Evolutionary conservation across 2,329 filamentous ascomycete genomes (phyloP).

Genomic region (Paecilomyces niveus): DNA sequence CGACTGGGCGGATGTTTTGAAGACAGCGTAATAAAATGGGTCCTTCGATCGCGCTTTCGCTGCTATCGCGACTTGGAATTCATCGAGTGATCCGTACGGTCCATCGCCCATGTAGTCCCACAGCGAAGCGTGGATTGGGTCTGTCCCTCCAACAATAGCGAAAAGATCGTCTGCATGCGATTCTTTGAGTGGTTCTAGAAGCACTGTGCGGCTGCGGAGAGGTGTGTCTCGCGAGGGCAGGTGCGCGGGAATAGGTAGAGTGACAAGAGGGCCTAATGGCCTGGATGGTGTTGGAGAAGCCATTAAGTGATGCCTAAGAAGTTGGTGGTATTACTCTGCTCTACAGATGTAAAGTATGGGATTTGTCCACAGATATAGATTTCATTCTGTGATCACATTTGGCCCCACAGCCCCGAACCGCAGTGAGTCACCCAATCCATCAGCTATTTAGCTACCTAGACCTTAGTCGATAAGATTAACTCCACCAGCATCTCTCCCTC

Average conservation of each 20-base stretch:
- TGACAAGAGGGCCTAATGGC: slow-evolving; percentile 2
- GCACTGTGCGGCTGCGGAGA: slow-evolving; percentile 20
- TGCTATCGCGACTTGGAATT: slow-evolving; percentile 22
- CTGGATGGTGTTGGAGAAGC: not conserved
- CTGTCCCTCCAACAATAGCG: slow-evolving; percentile 16
- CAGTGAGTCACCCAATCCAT: too few relatives aligned
- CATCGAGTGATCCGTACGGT: slow-evolving; percentile 23
- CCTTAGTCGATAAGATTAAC: too few relatives aligned
- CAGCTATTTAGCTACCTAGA: too few relatives aligned
- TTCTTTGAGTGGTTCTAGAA: slow-evolving; percentile 18
- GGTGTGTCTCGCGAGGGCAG: slow-evolving; percentile 2
- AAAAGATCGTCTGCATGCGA: slow-evolving; percentile 26
- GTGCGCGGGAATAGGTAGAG: slow-evolving; percentile 4
- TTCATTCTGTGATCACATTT: not conserved
- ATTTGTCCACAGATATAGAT: not conserved
- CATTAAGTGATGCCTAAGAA: not conserved
- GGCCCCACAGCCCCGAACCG: not conserved
- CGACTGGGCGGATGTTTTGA: slow-evolving; percentile 10
- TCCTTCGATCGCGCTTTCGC: slow-evolving; percentile 21
- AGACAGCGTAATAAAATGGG: slow-evolving; percentile 40
- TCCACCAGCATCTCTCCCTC: too few relatives aligned
- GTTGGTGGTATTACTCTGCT: too few relatives aligned
- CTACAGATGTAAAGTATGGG: not conserved
- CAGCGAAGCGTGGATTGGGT: slow-evolving; percentile 16
- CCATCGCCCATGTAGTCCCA: slow-evolving; percentile 38